Evolutionary conservation across 2,329 filamentous ascomycete genomes (phyloP).

Genomic region (Aspergillus flavus): DNA sequence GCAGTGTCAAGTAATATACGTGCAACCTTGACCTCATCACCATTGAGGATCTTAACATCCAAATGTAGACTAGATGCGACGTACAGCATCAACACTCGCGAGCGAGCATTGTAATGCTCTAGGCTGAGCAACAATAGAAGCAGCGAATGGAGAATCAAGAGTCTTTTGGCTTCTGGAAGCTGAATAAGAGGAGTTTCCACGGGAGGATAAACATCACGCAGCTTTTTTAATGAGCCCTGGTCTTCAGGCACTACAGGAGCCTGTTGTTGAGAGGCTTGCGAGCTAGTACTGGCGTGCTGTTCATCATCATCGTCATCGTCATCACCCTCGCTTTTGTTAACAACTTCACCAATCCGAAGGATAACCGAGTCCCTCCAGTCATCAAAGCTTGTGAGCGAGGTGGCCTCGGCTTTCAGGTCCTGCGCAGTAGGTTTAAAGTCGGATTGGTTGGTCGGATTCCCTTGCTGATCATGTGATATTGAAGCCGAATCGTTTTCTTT

Average conservation of each 20-base stretch:
- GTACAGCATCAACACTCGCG: conserved; percentile 70
- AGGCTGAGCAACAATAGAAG: conserved; percentile 74
- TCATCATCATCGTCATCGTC: conserved; percentile 41
- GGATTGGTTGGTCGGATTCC: conserved; percentile 6
- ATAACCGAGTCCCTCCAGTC: conserved; percentile 77
- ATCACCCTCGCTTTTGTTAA: conserved; percentile 53
- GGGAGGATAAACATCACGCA: conserved; percentile 56
- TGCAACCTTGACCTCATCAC: conserved; percentile 75
- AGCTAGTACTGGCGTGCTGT: conserved; percentile 31
- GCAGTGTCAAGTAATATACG: conserved; percentile 73
- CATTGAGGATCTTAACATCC: conserved; percentile 63
- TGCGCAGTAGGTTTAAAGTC: conserved; percentile 16
- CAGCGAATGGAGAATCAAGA: conserved; percentile 71
- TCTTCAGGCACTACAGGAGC: conserved; percentile 28
- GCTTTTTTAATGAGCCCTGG: conserved; percentile 26
- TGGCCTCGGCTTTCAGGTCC: conserved; percentile 60
- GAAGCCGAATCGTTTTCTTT: conserved; percentile 28
- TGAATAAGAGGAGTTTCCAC: conserved; percentile 59
- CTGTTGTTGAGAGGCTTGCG: conserved; percentile 27
- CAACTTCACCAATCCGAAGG: conserved; percentile 70
- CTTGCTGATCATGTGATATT: conserved; percentile 3
- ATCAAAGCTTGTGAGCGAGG: conserved; percentile 71
- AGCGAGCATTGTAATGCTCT: conserved; percentile 75
- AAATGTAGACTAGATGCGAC: conserved; percentile 73
- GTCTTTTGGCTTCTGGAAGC: conserved; percentile 47